Evolutionary conservation across 345 rosid species (phyloP).

Genomic region (Heritiera littoralis): DNA sequence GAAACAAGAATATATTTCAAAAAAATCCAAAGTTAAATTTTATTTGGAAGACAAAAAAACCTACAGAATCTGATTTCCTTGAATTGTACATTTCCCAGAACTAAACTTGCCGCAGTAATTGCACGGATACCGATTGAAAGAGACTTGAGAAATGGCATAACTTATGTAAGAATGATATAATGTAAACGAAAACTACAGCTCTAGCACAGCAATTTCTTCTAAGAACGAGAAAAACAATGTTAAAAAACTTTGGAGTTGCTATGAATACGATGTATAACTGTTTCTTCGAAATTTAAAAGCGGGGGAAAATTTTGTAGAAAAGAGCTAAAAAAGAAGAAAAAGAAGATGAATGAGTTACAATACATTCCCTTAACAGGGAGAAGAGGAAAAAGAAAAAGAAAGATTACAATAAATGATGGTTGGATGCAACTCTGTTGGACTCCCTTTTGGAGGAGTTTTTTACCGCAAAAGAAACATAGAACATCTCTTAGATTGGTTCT

Average conservation of each 20-base stretch:
- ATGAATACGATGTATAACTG: background rate
- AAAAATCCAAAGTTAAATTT: no score
- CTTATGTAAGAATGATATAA: background rate
- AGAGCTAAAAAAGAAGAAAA: background rate
- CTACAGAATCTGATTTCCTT: background rate
- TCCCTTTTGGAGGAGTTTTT: background rate
- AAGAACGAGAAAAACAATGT: background rate
- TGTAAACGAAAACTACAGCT: background rate
- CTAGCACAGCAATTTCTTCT: background rate
- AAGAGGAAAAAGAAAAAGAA: background rate
- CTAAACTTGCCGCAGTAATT: background rate
- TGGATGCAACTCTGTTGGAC: constrained; percentile 5
- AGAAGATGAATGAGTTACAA: constrained; percentile 18
- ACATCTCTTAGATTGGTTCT: constrained; percentile 51
- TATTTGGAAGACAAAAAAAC: background rate
- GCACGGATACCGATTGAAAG: background rate
- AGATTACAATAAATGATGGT: background rate
- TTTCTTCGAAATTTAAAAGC: background rate
- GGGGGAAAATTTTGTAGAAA: background rate
- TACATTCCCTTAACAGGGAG: background rate
- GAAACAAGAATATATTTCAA: no score
- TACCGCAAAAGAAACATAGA: background rate
- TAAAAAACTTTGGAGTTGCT: background rate
- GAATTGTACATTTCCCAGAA: background rate
- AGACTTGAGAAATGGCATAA: background rate